Conservation (phyloP, 148 eudicot genomes). For the Rhododendron ovatum region DNA sequence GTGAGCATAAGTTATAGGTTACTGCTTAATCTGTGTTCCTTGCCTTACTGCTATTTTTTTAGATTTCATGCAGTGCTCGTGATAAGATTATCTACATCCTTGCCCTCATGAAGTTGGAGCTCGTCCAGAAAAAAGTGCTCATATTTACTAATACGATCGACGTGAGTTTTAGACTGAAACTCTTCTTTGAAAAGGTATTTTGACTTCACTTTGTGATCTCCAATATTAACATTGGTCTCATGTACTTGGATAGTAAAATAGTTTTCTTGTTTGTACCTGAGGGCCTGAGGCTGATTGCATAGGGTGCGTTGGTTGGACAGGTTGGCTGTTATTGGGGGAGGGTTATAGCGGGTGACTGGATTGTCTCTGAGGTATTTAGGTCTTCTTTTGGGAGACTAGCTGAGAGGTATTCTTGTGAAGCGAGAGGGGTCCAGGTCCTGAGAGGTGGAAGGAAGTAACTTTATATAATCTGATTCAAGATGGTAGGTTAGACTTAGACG, state of each 20-base stretch:
- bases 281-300: background rate
- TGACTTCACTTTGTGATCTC: background rate
- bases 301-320: background rate
- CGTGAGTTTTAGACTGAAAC: slow-evolving; percentile 71
- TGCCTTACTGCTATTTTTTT: slow-evolving; percentile 13
- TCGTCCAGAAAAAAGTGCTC: slow-evolving; percentile 82
- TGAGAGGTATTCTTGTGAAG: background rate
- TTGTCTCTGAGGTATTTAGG: background rate
- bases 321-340: background rate
- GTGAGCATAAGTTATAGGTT: background rate
- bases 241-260: background rate
- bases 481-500: background rate
- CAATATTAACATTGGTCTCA: background rate
- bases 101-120: slow-evolving; percentile 83
- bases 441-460: background rate
- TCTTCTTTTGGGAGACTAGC: background rate
- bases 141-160: slow-evolving; percentile 85
- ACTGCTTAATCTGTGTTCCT: background rate
- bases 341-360: background rate
- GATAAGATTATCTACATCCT: slow-evolving; percentile 82
- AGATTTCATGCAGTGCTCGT: slow-evolving; percentile 79
- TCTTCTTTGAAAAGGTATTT: slow-evolving; percentile 84
- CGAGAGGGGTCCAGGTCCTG: background rate
- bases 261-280: background rate
- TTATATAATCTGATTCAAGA: background rate